phyloP scores from a whole-genome alignment of 129 eudicot genomes.

The Apium graveolens region DNA sequence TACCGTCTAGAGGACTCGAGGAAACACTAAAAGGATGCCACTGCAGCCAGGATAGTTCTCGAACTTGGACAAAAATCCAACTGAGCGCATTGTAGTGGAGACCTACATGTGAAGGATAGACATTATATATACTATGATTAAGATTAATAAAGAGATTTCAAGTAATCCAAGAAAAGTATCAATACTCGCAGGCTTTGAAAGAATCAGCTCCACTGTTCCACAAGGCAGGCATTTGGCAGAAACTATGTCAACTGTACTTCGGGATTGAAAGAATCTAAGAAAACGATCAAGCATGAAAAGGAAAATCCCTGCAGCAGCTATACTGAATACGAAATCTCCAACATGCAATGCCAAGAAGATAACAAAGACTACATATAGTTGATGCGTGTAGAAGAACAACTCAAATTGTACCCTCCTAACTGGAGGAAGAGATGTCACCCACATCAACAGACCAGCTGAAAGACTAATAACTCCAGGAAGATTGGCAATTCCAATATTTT shows the following conservation, averaged over 20 bases:
- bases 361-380: conserved; percentile 67
- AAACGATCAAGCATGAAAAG: conserved; percentile 89
- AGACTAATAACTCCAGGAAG: conserved; percentile 88
- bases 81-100: conserved; percentile 80
- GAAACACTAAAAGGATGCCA: conserved; percentile 98
- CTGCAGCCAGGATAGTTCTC: conserved; percentile 72
- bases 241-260: conserved; percentile 58
- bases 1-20: conserved; percentile 86
- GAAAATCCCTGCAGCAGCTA: conserved; percentile 64
- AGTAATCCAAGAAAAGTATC: not conserved
- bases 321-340: conserved; percentile 59
- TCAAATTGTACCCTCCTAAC: conserved; percentile 70
- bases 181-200: conserved; percentile 83
- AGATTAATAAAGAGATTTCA: not conserved
- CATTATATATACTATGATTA: not conserved
- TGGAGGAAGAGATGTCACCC: conserved; percentile 86
- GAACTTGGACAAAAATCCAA: conserved; percentile 68
- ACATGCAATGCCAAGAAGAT: conserved; percentile 84
- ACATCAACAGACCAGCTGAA: conserved; percentile 69
- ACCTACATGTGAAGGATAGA: conserved; percentile 25
- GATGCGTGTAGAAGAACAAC: conserved; percentile 89
- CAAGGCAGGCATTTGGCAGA: conserved; percentile 80
- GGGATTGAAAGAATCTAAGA: conserved; percentile 75
- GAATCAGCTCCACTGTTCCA: conserved; percentile 70
- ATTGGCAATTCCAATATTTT: conserved; percentile 48